Evolutionary conservation across 805 yeast species (phyloP).

Genomic region (Kluyveromyces wickerhamii): DNA sequence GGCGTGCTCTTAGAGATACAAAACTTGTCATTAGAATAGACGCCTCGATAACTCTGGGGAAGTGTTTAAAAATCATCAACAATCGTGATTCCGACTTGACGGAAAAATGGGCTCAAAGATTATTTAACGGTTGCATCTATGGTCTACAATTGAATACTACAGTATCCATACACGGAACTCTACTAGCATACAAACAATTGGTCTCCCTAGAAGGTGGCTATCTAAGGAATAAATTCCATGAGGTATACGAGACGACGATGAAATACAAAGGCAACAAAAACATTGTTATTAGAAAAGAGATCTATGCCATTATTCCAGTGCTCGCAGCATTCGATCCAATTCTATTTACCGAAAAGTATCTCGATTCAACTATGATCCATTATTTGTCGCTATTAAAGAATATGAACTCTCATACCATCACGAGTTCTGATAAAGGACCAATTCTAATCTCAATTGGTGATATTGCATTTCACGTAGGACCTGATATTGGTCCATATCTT

Average conservation of each 20-base stretch:
- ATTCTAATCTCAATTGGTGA: constrained; percentile 79
- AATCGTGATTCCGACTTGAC: constrained; percentile 67
- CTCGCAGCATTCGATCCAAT: constrained; percentile 72
- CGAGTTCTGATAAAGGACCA: constrained; percentile 52
- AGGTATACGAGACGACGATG: constrained; percentile 67
- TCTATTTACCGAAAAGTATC: constrained; percentile 67
- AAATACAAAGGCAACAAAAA: constrained; percentile 72
- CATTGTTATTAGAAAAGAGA: constrained; percentile 68
- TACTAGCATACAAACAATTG: constrained; percentile 74
- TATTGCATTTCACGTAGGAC: constrained; percentile 65
- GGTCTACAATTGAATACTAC: constrained; percentile 46
- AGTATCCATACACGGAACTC: constrained; percentile 81
- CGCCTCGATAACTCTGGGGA: constrained; percentile 72
- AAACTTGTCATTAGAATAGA: constrained; percentile 70
- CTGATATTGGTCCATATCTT: constrained; percentile 78
- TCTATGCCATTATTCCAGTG: constrained; percentile 75
- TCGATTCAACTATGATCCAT: constrained; percentile 71
- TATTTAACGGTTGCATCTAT: constrained; percentile 59
- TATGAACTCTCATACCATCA: constrained; percentile 34
- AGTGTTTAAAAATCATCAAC: constrained; percentile 70
- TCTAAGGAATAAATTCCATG: constrained; percentile 62
- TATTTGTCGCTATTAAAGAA: constrained; percentile 72
- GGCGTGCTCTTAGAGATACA: constrained; percentile 81
- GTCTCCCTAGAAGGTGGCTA: constrained; percentile 65
- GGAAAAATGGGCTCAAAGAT: constrained; percentile 64